Base-by-base conservation (phyloP, 2,329 filamentous ascomycete species). In the Penicillium sp. region DNA sequence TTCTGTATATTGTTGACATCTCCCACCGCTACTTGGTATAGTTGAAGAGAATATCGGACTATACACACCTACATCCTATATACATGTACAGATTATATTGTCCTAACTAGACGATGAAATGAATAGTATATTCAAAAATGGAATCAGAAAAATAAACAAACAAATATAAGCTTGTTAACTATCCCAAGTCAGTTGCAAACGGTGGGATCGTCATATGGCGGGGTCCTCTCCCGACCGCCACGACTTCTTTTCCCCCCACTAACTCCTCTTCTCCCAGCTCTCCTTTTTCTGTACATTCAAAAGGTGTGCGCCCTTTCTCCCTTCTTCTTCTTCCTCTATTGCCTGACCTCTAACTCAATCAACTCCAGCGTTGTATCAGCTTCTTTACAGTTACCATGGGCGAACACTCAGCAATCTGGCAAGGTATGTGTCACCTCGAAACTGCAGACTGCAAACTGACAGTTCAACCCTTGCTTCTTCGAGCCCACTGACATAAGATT, bases 341-440 rank as follows among this genome's bases (percentile, higher is more conserved):
- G 15, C 12, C 45, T 34, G 29, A 26, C 22, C 15, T 44, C 34
- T 44, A 34, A 39, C 33, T 49, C 19, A 12, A 24, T 28, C 28
- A 15, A 10, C 29, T 32, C 13, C 42, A 53, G 38, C 49, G 45
- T 50, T 48, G 35, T 52, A 40, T 34, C 35, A 12, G 9, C 21
- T 12, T 44, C 43, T 42, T 26, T 47, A 43, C 42, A 32, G 48
- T 57, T 61, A 64, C 47, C 52, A 68, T 68, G 65, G 59, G 65
- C 58, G 58, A 57, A n/a, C 64, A 68, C 61, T 66, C 64, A 42
- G 65, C 64, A 56, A 58, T 66, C 49, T 68, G 64, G 64, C 64
- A 68, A 63, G 61, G 65, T 68, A 65, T 33, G 56, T 38, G 44
- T 38, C 34, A 28, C 40, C 47, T 44, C 34, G 21, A 17, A 32